Evolutionary conservation across 2,329 filamentous ascomycete genomes (phyloP).

Genomic region (Aspergillus ibericus): DNA sequence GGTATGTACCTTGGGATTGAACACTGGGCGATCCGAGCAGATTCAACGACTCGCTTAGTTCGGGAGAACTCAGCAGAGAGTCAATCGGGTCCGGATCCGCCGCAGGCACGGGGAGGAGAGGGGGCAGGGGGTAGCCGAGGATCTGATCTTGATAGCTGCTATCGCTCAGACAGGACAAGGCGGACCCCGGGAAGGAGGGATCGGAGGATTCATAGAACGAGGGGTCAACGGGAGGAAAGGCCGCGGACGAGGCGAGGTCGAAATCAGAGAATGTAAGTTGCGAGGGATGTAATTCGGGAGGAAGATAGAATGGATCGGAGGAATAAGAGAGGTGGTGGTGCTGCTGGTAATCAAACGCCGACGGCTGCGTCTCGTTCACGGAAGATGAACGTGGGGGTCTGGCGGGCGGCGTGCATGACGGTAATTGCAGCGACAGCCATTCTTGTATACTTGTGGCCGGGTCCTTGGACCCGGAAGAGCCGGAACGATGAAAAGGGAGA

Average conservation of each 20-base stretch:
- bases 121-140: conserved; percentile 6
- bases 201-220: conserved; percentile 9
- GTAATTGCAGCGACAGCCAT: conserved; percentile 14
- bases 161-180: background rate
- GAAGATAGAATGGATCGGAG: conserved; percentile 3
- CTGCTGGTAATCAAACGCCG: background rate
- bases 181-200: conserved; percentile 3
- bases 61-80: conserved; percentile 1
- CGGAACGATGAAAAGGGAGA: background rate
- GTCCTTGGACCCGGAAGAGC: conserved; percentile 16
- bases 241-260: conserved; percentile 10
- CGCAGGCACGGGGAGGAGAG: background rate
- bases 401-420: conserved; percentile 8
- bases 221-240: conserved; percentile 14
- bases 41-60: background rate
- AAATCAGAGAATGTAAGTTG: background rate
- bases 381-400: conserved; percentile 7
- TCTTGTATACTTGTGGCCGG: conserved; percentile 18
- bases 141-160: background rate
- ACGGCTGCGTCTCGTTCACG: background rate
- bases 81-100: background rate
- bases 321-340: background rate
- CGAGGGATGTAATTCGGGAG: conserved; percentile 1
- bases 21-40: conserved; percentile 1
- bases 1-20: background rate